phyloP scores from a whole-genome alignment of 352 stramenopile genomes.

The Globisporangium polare region DNA sequence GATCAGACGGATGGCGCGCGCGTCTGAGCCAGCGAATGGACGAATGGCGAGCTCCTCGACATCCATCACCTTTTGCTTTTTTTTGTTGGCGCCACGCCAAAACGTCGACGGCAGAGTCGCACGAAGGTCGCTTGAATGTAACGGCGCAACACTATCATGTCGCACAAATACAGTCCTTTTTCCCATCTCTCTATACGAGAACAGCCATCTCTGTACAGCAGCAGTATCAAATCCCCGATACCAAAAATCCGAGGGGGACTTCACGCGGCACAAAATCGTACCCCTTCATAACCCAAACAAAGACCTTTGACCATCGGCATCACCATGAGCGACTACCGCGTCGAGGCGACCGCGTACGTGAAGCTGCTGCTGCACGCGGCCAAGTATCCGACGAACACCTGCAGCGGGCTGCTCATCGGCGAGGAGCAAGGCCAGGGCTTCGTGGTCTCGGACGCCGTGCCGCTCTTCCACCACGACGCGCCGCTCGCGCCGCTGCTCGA shows the following conservation, averaged over 20 bases:
- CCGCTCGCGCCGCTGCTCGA: slow-evolving; percentile 63
- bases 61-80: not conserved
- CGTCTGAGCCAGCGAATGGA: not conserved
- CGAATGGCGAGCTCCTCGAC: not conserved
- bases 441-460: slow-evolving; percentile 52
- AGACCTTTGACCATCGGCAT: not conserved
- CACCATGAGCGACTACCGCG: slow-evolving; percentile 62
- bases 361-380: slow-evolving; percentile 76
- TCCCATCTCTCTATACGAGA: slow-evolving; percentile 17
- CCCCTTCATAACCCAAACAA: not conserved
- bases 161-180: too few species aligned
- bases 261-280: not conserved
- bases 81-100: too few species aligned
- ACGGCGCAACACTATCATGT: not conserved
- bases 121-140: not conserved
- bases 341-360: slow-evolving; percentile 57
- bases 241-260: not conserved
- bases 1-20: not conserved
- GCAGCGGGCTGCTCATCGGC: slow-evolving; percentile 58
- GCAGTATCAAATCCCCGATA: not conserved
- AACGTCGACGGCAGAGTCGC: too few species aligned
- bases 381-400: slow-evolving; percentile 42
- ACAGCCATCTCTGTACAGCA: slow-evolving; percentile 21
- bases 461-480: slow-evolving; percentile 77
- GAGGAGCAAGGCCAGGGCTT: slow-evolving; percentile 43